These are phyloP conservation scores for Mycena crocata DNA, from an alignment of 768 basidiomycete species.

Conservation along the genomic window DNA sequence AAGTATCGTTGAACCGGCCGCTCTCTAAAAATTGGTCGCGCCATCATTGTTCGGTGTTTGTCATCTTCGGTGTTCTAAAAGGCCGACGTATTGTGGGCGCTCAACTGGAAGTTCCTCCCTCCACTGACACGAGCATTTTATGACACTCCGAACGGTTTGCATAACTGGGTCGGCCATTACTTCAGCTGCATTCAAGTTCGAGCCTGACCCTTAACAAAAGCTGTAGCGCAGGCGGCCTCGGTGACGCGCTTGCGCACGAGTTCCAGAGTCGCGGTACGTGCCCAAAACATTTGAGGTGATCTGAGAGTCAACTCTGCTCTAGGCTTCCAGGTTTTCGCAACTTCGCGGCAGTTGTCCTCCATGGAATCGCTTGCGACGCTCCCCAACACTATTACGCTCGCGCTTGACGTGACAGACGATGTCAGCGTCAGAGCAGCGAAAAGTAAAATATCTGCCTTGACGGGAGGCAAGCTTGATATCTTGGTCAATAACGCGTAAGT, in stretches of 20 bases:
- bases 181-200: not conserved
- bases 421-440: constrained; percentile 25
- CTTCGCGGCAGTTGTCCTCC: constrained; percentile 34
- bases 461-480: constrained; percentile 44
- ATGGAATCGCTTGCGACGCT: constrained; percentile 33
- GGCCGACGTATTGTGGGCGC: too few species aligned
- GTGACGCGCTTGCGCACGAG: constrained; percentile 37
- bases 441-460: constrained; percentile 28
- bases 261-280: constrained; percentile 27
- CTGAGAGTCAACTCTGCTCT: not conserved
- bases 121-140: not conserved
- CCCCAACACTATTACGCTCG: constrained; percentile 34
- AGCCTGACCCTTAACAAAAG: constrained; percentile 2
- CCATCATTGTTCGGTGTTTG: too few species aligned
- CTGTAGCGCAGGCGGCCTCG: constrained; percentile 39
- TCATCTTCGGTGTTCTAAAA: too few species aligned
- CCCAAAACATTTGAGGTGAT: not conserved
- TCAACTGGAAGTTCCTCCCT: too few species aligned
- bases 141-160: not conserved
- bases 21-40: too few species aligned
- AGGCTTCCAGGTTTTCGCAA: constrained; percentile 46
- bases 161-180: not conserved
- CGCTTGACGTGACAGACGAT: constrained; percentile 41
- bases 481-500: constrained; percentile 45
- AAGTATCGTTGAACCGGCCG: too few species aligned